phyloP scores from a whole-genome alignment of 2,329 filamentous ascomycete species.

The Pseudogymnoascus sp. region DNA sequence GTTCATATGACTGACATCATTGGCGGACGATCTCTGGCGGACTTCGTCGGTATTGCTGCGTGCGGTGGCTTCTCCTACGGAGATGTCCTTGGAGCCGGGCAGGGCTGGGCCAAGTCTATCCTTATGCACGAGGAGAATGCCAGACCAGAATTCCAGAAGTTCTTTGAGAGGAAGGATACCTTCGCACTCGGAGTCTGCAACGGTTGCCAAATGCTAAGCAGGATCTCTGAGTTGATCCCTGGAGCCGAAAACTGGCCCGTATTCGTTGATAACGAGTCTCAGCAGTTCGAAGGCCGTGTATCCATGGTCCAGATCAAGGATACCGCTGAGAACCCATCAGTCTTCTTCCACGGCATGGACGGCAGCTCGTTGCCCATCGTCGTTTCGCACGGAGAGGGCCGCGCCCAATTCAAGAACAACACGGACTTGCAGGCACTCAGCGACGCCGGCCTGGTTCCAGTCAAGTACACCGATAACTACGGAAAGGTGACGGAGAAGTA shows the following conservation, averaged over 20 bases:
- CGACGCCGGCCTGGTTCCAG: conserved; percentile 60
- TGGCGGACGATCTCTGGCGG: conserved; percentile 67
- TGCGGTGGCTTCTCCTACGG: conserved; percentile 96
- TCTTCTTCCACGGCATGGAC: conserved; percentile 86
- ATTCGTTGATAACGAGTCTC: conserved; percentile 75
- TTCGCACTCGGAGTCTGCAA: conserved; percentile 95
- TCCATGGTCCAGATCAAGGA: conserved; percentile 77
- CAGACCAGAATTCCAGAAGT: conserved; percentile 69
- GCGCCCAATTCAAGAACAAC: conserved; percentile 60
- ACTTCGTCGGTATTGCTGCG: conserved; percentile 84
- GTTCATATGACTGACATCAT: conserved; percentile 96
- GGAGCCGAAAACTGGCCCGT: conserved; percentile 78
- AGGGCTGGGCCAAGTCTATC: conserved; percentile 93
- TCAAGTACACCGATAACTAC: conserved; percentile 82
- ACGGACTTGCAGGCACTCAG: conserved; percentile 49
- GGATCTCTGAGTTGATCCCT: conserved; percentile 76
- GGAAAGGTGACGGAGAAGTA: conserved; percentile 70
- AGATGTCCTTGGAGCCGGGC: conserved; percentile 79
- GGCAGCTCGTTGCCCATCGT: conserved; percentile 77
- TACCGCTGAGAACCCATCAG: conserved; percentile 51
- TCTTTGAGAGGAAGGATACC: conserved; percentile 83
- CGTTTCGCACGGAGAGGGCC: conserved; percentile 85
- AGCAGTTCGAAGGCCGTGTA: conserved; percentile 85
- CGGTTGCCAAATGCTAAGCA: conserved; percentile 88
- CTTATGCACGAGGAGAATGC: conserved; percentile 69